Evolutionary conservation across 176 grass and related monocot species (phyloP).

Genomic region (Juncus inflexus): DNA sequence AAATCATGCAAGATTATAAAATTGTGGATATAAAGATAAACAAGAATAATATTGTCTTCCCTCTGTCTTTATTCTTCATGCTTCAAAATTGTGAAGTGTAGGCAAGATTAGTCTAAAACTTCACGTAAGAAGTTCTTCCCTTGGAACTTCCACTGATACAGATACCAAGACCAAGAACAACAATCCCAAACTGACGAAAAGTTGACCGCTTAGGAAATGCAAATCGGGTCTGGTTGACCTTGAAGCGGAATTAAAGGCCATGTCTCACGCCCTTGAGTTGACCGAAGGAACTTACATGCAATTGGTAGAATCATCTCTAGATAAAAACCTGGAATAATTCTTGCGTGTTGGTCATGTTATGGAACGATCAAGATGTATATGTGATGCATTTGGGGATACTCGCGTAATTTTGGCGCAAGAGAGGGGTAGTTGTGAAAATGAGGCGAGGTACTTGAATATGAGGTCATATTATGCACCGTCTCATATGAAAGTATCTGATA

Average conservation of each 20-base stretch:
- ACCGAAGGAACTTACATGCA: conserved; percentile 85
- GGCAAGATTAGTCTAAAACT: too few species aligned
- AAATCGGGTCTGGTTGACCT: conserved; percentile 83
- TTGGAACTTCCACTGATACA: conserved; percentile 88
- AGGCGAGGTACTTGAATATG: conserved; percentile 49
- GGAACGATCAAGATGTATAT: conserved; percentile 97
- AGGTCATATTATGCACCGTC: too few species aligned
- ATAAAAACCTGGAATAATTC: conserved; percentile 75
- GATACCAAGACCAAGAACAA: conserved; percentile 29
- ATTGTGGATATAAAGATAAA: too few species aligned
- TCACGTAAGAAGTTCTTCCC: conserved; percentile 73
- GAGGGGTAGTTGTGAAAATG: conserved; percentile 40
- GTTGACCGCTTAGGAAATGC: conserved; percentile 49
- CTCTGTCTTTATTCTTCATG: too few species aligned
- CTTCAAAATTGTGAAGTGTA: too few species aligned
- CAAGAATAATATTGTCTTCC: too few species aligned
- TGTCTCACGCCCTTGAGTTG: conserved; percentile 67
- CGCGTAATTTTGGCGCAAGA: conserved; percentile 88
- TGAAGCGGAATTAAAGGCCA: conserved; percentile 69
- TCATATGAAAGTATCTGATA: too few species aligned
- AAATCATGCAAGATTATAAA: too few species aligned
- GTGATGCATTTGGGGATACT: conserved; percentile 92
- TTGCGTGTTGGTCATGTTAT: conserved; percentile 88
- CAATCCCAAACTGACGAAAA: conserved; percentile 55
- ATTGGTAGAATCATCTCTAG: conserved; percentile 73